Evolutionary conservation across 1,284 basidiomycete genomes (phyloP), one percentile per base, ranked within the genome.

Genomic region (Paramarasmius palmivorus): DNA sequence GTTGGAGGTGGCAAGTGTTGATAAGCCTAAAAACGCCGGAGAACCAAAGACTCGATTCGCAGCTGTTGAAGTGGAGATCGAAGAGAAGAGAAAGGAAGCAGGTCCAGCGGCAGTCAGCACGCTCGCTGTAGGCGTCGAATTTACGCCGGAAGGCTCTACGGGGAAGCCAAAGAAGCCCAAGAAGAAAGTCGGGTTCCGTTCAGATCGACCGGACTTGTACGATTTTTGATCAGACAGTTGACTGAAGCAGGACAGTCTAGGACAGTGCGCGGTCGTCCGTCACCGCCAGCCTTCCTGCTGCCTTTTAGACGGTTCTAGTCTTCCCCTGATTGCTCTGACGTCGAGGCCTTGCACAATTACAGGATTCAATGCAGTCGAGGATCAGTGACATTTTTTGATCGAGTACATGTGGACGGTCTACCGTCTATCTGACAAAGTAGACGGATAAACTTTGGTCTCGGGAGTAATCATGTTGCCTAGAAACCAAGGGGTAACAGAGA

Each of bases 181-280:
- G 72, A 90, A 89, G 71, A 81, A 74, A 56, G 89, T 92, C 1
- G 84, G 78, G 1, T 91, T 92, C 67, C 76, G 75, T 50, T 81
- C 82, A 54, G 87, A 89, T 61, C 73, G 76, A 58, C 84, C 84
- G 36, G 88, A 90, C 60, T 59, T 83, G 65, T 83, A 82, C 57
- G 81, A 83, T 59, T 84, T 84, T 64, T 82, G 63, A 65, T 46
- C 22, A 29, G 44, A 22, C 42, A 23, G 44, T 42, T 20, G 35
- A 26, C 39, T 19, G 22, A 42, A 36, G 17, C 14, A 49, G 49
- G 38, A 29, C 34, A 29, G 17, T n/a, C n/a, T 35, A 50, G 44
- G 37, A 29, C 32, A 32, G 22, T 25, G 12, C n/a, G 25, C 10
- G 26, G 7, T 22, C 8, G 29, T 32, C 29, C n/a, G n/a, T n/a